Conservation (phyloP, 768 basidiomycete species). For the Tulasnella sp. region DNA sequence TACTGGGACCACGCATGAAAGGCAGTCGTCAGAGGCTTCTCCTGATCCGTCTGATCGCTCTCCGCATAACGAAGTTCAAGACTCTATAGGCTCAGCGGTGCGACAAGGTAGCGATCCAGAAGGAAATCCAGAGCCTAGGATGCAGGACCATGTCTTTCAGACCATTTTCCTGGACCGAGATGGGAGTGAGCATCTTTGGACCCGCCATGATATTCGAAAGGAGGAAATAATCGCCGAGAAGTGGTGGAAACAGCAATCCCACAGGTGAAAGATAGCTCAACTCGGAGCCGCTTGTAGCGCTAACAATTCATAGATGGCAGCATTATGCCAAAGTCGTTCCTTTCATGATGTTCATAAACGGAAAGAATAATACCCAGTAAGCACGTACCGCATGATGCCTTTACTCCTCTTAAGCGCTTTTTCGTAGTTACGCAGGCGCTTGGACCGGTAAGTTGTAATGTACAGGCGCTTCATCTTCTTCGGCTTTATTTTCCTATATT, state of each 20-base stretch:
- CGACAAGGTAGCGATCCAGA: not conserved
- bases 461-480: constrained; percentile 14
- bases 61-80: not conserved
- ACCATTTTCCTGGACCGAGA: constrained; percentile 38
- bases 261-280: no score
- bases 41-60: no score
- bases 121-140: constrained; percentile 23
- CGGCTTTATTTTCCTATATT: not conserved
- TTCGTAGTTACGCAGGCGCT: constrained; percentile 26
- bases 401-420: not conserved
- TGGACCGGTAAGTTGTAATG: constrained; percentile 32
- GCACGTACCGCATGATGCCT: no score
- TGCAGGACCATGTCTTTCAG: constrained; percentile 37
- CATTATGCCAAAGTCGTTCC: constrained; percentile 29
- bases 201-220: constrained; percentile 30
- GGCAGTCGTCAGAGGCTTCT: no score
- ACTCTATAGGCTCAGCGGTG: not conserved
- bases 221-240: constrained; percentile 33
- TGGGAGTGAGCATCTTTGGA: constrained; percentile 32
- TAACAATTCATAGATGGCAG: no score
- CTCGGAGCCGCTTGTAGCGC: no score
- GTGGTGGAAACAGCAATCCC: constrained; percentile 43
- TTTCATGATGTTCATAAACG: constrained; percentile 30
- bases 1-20: no score
- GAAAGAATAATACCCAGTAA: constrained; percentile 28